Percentiles rank a stretch among this genome's conserved stretches.
phyloP scores from a whole-genome alignment of 1,284 basidiomycete species.

The Sphagnurus paluster region DNA sequence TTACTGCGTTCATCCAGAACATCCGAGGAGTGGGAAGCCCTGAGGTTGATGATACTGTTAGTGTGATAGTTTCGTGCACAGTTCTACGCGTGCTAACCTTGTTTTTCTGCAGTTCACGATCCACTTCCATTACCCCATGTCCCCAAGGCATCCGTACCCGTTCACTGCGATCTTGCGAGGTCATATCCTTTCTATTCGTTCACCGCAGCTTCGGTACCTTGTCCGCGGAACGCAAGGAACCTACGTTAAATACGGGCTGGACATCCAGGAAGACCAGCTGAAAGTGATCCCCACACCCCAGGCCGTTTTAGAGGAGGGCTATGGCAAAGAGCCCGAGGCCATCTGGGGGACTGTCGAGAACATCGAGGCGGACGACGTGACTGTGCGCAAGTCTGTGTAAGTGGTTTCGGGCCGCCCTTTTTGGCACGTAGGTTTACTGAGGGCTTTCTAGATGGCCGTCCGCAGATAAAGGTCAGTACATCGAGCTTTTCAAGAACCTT shows the following conservation, averaged over 20 bases:
- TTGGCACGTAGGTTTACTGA: slow-evolving; percentile 16
- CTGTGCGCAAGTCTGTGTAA: slow-evolving; percentile 50
- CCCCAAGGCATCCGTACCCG: slow-evolving; percentile 47
- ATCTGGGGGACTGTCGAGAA: slow-evolving; percentile 63
- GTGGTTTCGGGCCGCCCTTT: slow-evolving; percentile 18
- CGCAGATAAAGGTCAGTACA: slow-evolving; percentile 56
- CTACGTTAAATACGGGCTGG: slow-evolving; percentile 76
- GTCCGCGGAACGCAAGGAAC: slow-evolving; percentile 71
- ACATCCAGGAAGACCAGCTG: slow-evolving; percentile 76
- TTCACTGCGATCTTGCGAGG: slow-evolving; percentile 71
- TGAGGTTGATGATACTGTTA: slow-evolving; percentile 68
- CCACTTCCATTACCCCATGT: slow-evolving; percentile 57
- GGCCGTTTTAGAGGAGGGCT: slow-evolving; percentile 45
- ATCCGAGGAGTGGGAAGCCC: slow-evolving; percentile 61
- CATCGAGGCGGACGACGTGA: slow-evolving; percentile 44
- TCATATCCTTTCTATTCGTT: slow-evolving; percentile 66
- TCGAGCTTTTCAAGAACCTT: slow-evolving; percentile 65
- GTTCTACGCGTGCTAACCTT: slow-evolving; percentile 8
- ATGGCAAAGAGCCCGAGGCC: slow-evolving; percentile 59
- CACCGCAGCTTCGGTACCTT: slow-evolving; percentile 68
- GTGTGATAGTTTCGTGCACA: slow-evolving; percentile 18
- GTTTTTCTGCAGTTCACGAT: slow-evolving; percentile 56
- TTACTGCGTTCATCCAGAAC: slow-evolving; percentile 75
- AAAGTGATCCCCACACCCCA: slow-evolving; percentile 51
- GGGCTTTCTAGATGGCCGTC: slow-evolving; percentile 60